Evolutionary conservation across 306 rosid genomes (phyloP).

Genomic region (Betula pendula): DNA sequence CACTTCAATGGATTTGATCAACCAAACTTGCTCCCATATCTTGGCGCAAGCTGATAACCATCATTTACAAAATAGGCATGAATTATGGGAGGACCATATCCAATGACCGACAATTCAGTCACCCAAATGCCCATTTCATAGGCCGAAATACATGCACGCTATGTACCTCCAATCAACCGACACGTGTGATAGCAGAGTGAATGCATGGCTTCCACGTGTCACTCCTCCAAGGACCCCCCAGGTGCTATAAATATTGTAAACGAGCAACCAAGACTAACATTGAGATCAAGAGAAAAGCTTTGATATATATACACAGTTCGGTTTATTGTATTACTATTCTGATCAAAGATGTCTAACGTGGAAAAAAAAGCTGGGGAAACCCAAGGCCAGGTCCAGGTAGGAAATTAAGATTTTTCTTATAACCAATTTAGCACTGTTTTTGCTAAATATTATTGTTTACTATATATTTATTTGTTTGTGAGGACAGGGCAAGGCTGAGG

Average conservation of each 20-base stretch:
- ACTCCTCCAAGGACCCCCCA: background rate
- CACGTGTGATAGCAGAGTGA: background rate
- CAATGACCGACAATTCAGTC: background rate
- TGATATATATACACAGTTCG: too few relatives aligned
- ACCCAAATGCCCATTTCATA: background rate
- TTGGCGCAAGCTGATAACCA: too few relatives aligned
- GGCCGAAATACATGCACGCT: conserved; percentile 32
- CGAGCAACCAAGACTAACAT: background rate
- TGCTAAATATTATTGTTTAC: too few relatives aligned
- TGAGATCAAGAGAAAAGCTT: background rate
- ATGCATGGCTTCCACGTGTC: background rate
- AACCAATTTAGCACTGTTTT: background rate
- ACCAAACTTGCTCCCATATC: too few relatives aligned
- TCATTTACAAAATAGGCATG: too few relatives aligned
- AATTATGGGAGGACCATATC: too few relatives aligned
- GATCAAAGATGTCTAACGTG: conserved; percentile 47
- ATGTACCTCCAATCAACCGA: background rate
- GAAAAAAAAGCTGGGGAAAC: too few relatives aligned
- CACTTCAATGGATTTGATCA: too few relatives aligned
- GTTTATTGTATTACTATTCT: background rate
- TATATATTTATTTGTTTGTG: background rate
- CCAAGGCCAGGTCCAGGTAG: conserved; percentile 26
- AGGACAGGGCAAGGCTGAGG: conserved; percentile 39
- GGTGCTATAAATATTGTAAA: background rate
- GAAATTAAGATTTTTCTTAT: background rate